Conservation (phyloP, 140 eudicot species). For the Flaveria floridana region DNA sequence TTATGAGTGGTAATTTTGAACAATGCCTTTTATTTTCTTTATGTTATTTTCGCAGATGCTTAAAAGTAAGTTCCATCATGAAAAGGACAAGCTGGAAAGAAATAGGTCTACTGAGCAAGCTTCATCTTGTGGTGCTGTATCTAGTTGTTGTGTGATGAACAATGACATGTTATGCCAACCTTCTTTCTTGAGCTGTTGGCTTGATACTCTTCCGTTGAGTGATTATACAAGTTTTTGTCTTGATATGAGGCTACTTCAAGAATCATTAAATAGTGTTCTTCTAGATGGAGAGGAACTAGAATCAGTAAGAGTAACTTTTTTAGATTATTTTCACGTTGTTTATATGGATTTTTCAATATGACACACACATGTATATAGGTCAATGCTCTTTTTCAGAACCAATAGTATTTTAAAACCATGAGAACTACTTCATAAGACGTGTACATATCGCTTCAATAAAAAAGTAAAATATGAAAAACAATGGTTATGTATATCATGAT, state of each 20-base stretch:
- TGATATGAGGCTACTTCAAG: constrained; percentile 67
- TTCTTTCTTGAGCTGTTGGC: constrained; percentile 61
- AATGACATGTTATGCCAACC: constrained; percentile 43
- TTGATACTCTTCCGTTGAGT: constrained; percentile 51
- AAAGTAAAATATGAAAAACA: too few relatives aligned
- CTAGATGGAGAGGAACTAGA: constrained; percentile 45
- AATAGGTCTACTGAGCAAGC: constrained; percentile 29
- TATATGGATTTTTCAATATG: neutral
- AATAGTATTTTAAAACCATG: neutral
- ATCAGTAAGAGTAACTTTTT: constrained; percentile 42
- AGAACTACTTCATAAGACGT: too few relatives aligned
- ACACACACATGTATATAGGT: neutral
- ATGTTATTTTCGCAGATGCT: constrained; percentile 50
- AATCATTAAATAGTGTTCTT: constrained; percentile 43
- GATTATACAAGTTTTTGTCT: constrained; percentile 61
- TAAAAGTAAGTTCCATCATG: constrained; percentile 49
- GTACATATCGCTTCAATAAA: too few relatives aligned
- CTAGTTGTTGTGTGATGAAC: constrained; percentile 60
- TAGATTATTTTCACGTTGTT: constrained; percentile 10
- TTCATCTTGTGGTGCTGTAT: constrained; percentile 25
- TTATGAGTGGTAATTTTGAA: neutral
- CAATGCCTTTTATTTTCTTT: neutral
- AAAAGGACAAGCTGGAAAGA: constrained; percentile 54
- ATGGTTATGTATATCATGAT: too few relatives aligned
- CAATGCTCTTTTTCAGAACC: neutral